Evolutionary conservation across 495 filamentous ascomycete genomes (phyloP).

Genomic region (Talaromyces adpressus): DNA sequence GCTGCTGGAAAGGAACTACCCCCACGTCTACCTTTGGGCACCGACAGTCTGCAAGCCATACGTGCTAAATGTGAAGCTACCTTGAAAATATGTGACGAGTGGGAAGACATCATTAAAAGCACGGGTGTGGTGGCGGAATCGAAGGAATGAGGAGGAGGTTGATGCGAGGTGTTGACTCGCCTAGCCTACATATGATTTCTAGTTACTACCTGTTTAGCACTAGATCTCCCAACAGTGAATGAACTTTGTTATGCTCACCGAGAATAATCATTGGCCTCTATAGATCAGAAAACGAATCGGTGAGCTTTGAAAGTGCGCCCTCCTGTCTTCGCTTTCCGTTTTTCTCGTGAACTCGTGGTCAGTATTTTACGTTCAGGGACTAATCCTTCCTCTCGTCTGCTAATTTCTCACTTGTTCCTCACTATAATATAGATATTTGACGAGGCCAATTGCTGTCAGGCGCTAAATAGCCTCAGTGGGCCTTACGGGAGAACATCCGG

Average conservation of each 20-base stretch:
- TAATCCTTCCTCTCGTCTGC: too few relatives aligned
- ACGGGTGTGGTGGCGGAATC: slow-evolving; percentile 13
- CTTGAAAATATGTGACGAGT: slow-evolving; percentile 23
- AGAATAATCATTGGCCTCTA: too few relatives aligned
- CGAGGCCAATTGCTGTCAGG: too few relatives aligned
- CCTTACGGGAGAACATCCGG: too few relatives aligned
- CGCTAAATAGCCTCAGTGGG: too few relatives aligned
- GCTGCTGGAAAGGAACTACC: slow-evolving; percentile 20
- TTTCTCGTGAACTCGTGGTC: too few relatives aligned
- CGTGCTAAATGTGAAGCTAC: slow-evolving; percentile 24
- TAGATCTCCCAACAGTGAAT: background rate
- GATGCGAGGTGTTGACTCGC: background rate
- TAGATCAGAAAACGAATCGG: too few relatives aligned
- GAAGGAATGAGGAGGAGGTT: background rate
- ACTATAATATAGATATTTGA: too few relatives aligned
- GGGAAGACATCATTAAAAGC: slow-evolving; percentile 19
- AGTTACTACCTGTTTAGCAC: background rate
- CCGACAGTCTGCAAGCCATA: slow-evolving; percentile 24
- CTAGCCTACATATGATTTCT: background rate
- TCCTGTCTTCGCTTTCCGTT: too few relatives aligned
- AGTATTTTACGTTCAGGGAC: too few relatives aligned
- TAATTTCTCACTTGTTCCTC: too few relatives aligned
- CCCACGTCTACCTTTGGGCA: slow-evolving; percentile 24
- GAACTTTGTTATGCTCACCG: background rate
- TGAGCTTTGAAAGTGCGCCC: too few relatives aligned